Evolutionary conservation across 2,329 filamentous ascomycete species (phyloP).

Genomic region (Arthroderma sp.): DNA sequence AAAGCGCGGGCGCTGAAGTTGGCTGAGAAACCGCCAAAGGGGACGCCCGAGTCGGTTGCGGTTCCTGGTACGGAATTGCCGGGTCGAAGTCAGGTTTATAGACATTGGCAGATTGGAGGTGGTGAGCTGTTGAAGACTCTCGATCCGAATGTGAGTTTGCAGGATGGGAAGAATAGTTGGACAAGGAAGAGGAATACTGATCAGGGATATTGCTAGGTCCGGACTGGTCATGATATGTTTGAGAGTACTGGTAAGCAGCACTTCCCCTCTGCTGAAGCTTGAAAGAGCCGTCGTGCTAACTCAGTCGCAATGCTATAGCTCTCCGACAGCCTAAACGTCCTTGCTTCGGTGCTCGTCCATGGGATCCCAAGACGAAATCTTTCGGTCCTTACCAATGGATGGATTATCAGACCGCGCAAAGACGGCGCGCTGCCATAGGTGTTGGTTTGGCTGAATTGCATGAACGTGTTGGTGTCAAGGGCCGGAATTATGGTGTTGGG

Average conservation of each 20-base stretch:
- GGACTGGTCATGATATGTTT: constrained; percentile 69
- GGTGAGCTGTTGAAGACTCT: constrained; percentile 53
- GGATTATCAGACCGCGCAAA: constrained; percentile 65
- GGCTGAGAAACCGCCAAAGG: constrained; percentile 50
- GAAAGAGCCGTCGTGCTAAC: constrained; percentile 3
- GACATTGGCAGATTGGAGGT: constrained; percentile 67
- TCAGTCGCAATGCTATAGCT: constrained; percentile 20
- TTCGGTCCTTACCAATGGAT: constrained; percentile 74
- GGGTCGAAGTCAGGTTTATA: constrained; percentile 63
- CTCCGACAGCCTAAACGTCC: constrained; percentile 51
- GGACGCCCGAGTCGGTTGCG: constrained; percentile 63
- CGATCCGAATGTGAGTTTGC: constrained; percentile 46
- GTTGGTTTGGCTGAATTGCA: constrained; percentile 75
- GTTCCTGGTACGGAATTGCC: constrained; percentile 62
- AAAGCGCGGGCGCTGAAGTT: constrained; percentile 2
- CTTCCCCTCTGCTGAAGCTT: background rate
- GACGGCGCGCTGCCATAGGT: constrained; percentile 70
- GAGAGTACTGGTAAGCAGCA: constrained; percentile 43
- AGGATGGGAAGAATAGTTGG: background rate
- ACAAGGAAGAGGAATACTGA: background rate
- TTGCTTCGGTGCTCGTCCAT: constrained; percentile 70
- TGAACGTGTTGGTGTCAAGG: constrained; percentile 53
- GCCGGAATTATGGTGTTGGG: constrained; percentile 58
- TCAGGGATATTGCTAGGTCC: constrained; percentile 26
- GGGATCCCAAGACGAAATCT: constrained; percentile 58